Conservation (phyloP, 805 yeast genomes). For the Candida ovalis region DNA sequence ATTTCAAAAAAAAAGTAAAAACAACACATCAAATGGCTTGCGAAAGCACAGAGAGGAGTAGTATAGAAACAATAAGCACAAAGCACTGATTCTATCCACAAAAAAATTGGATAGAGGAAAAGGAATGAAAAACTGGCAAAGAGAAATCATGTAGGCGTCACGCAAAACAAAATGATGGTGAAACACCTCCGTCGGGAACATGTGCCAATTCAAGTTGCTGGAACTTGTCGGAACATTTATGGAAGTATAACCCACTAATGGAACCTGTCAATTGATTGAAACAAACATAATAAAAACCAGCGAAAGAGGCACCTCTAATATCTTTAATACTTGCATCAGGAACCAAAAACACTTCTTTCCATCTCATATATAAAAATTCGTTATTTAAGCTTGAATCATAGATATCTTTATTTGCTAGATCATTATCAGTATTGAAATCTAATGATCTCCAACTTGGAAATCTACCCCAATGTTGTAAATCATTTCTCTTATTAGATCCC, state of each 20-base stretch:
- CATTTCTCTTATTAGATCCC: slow-evolving; percentile 45
- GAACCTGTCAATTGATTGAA: slow-evolving; percentile 74
- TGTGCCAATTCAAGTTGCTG: slow-evolving; percentile 70
- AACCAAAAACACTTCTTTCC: slow-evolving; percentile 88
- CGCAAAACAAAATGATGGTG: slow-evolving; percentile 28
- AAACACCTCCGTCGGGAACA: slow-evolving; percentile 46
- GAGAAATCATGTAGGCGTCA: neutral
- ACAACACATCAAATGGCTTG: no score
- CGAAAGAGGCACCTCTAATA: slow-evolving; percentile 75
- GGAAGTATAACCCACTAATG: slow-evolving; percentile 79
- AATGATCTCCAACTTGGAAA: slow-evolving; percentile 35
- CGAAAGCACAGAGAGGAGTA: no score
- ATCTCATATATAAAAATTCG: slow-evolving; percentile 76
- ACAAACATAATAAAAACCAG: slow-evolving; percentile 87
- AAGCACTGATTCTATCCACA: no score
- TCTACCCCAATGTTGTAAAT: slow-evolving; percentile 64
- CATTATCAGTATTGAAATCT: slow-evolving; percentile 29
- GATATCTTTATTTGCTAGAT: slow-evolving; percentile 22
- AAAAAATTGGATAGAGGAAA: neutral
- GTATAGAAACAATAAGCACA: no score
- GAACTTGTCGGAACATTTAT: slow-evolving; percentile 69
- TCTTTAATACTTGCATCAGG: slow-evolving; percentile 70
- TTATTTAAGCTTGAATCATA: slow-evolving; percentile 30
- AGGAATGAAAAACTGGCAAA: neutral
- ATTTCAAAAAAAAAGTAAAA: no score